These are phyloP conservation scores for Fonsecaea monophora DNA, from an alignment of 2,329 filamentous ascomycete genomes.

Conservation along the genomic window DNA sequence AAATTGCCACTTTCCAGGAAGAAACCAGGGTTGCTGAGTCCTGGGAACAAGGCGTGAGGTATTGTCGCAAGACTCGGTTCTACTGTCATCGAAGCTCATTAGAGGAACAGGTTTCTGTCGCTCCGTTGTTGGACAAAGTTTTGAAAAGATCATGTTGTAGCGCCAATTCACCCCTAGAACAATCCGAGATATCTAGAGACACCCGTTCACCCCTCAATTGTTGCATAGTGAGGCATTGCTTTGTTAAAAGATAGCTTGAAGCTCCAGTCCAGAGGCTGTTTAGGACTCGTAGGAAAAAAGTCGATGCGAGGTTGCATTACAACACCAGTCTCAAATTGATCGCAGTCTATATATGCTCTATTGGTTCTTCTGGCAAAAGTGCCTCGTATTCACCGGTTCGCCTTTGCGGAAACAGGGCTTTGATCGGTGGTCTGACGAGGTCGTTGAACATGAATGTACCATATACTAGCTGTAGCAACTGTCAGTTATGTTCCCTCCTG, in stretches of 20 bases:
- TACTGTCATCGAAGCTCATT: not conserved
- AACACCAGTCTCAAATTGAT: not conserved
- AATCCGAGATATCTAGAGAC: not conserved
- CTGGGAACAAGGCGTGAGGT: not conserved
- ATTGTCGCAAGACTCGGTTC: not conserved
- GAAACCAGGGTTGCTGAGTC: not conserved
- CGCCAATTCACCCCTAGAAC: not conserved
- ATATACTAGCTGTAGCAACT: constrained; percentile 72
- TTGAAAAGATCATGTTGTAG: not conserved
- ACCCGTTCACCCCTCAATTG: not conserved
- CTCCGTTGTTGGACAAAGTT: not conserved
- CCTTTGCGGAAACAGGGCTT: constrained; percentile 63
- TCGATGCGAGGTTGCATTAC: not conserved
- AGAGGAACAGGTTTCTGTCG: not conserved
- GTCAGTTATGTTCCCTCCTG: constrained; percentile 10
- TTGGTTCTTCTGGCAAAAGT: constrained; percentile 80
- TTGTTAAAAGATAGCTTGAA: not conserved
- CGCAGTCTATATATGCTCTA: constrained; percentile 66
- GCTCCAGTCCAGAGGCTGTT: not conserved
- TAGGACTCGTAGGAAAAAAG: not conserved
- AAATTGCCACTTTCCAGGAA: constrained; percentile 25
- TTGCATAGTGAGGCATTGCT: not conserved
- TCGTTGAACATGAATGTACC: constrained; percentile 98
- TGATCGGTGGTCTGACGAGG: constrained; percentile 81
- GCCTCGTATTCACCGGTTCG: constrained; percentile 46